Percentiles rank a stretch among this genome's conserved stretches.
Conservation (phyloP, 2,329 filamentous ascomycete genomes). For the Bimuria novae-zelandiae region DNA sequence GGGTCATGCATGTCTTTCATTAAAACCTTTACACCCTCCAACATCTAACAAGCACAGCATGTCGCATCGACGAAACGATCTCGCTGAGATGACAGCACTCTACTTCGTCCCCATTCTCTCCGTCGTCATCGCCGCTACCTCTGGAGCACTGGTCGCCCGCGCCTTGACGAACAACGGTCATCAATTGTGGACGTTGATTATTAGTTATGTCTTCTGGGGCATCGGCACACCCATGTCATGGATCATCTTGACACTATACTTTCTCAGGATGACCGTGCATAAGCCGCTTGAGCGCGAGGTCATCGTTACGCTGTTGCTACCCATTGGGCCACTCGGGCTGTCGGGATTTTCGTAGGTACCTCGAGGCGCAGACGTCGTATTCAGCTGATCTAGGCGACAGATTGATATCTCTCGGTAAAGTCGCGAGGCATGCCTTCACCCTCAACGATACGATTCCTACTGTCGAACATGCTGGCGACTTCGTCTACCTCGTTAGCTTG, state of each 20-base stretch:
- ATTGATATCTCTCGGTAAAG: slow-evolving; percentile 57
- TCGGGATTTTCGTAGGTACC: too few relatives aligned
- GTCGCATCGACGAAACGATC: slow-evolving; percentile 68
- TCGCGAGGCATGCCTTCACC: slow-evolving; percentile 47
- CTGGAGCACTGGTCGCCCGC: slow-evolving; percentile 62
- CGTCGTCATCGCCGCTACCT: too few relatives aligned
- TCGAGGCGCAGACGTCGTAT: too few relatives aligned
- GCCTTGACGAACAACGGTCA: slow-evolving; percentile 60
- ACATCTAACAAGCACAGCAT: slow-evolving; percentile 67
- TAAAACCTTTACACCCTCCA: slow-evolving; percentile 47
- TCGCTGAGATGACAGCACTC: slow-evolving; percentile 33
- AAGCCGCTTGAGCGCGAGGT: slow-evolving; percentile 69
- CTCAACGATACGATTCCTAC: slow-evolving; percentile 45
- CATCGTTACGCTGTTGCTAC: slow-evolving; percentile 70
- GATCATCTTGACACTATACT: slow-evolving; percentile 69
- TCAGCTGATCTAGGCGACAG: too few relatives aligned
- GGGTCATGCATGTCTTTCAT: slow-evolving; percentile 62
- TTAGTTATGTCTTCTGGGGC: slow-evolving; percentile 71
- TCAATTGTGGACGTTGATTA: slow-evolving; percentile 65
- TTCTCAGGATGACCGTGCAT: slow-evolving; percentile 69
- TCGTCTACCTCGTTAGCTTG: slow-evolving; percentile 64
- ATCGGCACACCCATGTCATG: slow-evolving; percentile 65
- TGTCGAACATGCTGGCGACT: slow-evolving; percentile 56
- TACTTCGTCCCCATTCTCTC: neutral
- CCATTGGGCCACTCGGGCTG: slow-evolving; percentile 69